phyloP scores from a whole-genome alignment of 495 filamentous ascomycete genomes.

The Xylaria curta region DNA sequence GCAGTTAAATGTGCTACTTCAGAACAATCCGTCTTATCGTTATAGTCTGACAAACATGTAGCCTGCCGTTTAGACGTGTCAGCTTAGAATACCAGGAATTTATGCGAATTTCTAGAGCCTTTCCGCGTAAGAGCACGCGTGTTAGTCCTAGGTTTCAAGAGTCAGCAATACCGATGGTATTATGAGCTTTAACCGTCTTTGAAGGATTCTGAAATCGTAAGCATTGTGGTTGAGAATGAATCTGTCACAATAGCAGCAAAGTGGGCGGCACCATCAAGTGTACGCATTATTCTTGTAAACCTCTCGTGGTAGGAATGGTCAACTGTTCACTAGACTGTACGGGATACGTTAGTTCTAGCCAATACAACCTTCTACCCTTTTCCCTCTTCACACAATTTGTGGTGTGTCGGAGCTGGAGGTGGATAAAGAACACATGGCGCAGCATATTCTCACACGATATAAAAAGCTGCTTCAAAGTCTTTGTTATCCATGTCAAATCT shows the following conservation, averaged over 20 bases:
- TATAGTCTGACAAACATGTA: background rate
- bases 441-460: background rate
- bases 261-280: too few species aligned
- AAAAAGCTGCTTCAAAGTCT: background rate
- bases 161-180: background rate
- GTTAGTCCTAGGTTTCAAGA: background rate
- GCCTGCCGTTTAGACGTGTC: background rate
- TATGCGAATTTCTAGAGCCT: background rate
- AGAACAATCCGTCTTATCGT: background rate
- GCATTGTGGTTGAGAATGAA: background rate
- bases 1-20: too few species aligned
- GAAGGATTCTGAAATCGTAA: background rate
- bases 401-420: background rate
- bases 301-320: background rate
- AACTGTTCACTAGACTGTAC: background rate
- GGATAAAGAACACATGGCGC: background rate
- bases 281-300: background rate
- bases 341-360: background rate
- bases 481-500: background rate
- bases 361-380: background rate
- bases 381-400: background rate
- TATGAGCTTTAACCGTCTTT: background rate
- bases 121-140: background rate
- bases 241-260: background rate
- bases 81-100: background rate